Percentiles rank a stretch among this genome's conserved stretches.
These are phyloP conservation scores for Colletotrichum sp. DNA, from an alignment of 2,329 filamentous ascomycete genomes.

Conservation along the genomic window DNA sequence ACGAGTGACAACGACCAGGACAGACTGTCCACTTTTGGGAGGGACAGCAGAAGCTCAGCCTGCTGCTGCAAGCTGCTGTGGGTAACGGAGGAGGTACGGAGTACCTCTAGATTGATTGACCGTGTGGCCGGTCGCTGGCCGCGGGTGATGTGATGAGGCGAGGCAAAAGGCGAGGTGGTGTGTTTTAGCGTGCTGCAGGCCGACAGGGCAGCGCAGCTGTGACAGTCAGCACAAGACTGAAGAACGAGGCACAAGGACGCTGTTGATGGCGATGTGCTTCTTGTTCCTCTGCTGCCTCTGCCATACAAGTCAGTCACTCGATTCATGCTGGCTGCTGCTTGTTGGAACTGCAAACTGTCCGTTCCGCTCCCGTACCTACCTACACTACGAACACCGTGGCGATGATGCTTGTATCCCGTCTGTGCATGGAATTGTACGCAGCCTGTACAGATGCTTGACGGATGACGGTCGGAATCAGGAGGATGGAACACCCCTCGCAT, in stretches of 20 bases:
- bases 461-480: not conserved
- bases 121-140: not conserved
- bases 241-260: not conserved
- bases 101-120: not conserved
- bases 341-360: not conserved
- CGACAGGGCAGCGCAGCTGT: not conserved
- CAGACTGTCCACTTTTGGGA: conserved; percentile 5
- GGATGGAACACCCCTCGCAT: conserved; percentile 5
- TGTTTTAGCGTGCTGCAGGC: not conserved
- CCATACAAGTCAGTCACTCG: not conserved
- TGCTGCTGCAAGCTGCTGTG: not conserved
- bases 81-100: not conserved
- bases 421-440: not conserved
- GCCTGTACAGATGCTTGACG: not conserved
- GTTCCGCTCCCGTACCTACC: not conserved
- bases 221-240: not conserved
- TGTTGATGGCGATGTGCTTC: not conserved
- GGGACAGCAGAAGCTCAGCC: not conserved
- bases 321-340: not conserved
- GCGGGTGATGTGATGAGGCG: not conserved
- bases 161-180: not conserved
- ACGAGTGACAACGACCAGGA: not conserved
- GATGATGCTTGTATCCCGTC: not conserved
- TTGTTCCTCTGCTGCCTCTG: not conserved
- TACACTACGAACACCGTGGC: not conserved